Percentiles rank a stretch among this genome's conserved stretches.
These are phyloP conservation scores for Dichotomocladium elegans DNA, from an alignment of 371 early-diverging fungal species.

Conservation along the genomic window DNA sequence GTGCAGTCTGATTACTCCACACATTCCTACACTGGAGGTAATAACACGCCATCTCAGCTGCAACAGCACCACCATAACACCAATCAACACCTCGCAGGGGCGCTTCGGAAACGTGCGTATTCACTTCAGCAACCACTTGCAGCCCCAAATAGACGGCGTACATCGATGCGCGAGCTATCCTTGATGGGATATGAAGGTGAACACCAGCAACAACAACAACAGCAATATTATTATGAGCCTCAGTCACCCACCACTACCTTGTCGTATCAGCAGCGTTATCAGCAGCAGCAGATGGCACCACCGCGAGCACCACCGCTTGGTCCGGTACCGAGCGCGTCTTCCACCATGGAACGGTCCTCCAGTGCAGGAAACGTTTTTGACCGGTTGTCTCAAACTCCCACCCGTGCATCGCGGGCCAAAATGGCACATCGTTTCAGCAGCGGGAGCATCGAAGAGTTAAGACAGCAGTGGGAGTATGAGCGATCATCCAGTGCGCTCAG, in stretches of 20 bases:
- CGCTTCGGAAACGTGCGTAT: conserved; percentile 20
- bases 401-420: conserved; percentile 43
- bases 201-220: conserved; percentile 1
- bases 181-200: background rate
- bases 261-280: conserved; percentile 17
- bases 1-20: conserved; percentile 34
- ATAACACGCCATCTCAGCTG: no score
- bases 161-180: conserved; percentile 22
- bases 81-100: conserved; percentile 13
- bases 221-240: background rate
- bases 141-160: conserved; percentile 14
- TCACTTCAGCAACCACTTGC: conserved; percentile 20
- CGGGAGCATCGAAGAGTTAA: conserved; percentile 41
- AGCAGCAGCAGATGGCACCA: conserved; percentile 5
- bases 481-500: conserved; percentile 29
- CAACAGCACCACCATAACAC: no score
- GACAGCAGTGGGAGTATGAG: conserved; percentile 32
- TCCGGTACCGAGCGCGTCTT: conserved; percentile 12
- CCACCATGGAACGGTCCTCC: conserved; percentile 27
- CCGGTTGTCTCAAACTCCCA: conserved; percentile 44
- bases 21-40: conserved; percentile 5
- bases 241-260: conserved; percentile 7
- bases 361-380: conserved; percentile 38
- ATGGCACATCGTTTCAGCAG: conserved; percentile 42
- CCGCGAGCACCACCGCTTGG: conserved; percentile 4